Conservation (phyloP, 805 yeast genomes). For the Teunomyces kruisii region DNA sequence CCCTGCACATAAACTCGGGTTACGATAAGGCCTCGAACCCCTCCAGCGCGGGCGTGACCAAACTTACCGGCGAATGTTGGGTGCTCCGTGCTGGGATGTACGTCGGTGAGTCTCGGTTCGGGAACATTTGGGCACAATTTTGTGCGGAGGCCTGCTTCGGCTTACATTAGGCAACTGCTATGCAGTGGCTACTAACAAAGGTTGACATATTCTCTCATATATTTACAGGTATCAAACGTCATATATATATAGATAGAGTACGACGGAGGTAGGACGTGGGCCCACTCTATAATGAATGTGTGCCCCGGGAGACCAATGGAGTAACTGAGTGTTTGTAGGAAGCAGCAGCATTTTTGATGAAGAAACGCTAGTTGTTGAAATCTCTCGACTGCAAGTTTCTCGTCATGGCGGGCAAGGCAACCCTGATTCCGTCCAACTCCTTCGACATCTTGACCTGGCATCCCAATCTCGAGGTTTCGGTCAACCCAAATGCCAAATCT, state of each 20-base stretch:
- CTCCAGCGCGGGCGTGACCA: not conserved
- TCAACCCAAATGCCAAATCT: conserved; percentile 94
- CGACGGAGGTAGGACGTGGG: not conserved
- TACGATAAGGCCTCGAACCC: not conserved
- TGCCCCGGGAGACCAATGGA: not conserved
- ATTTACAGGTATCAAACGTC: conserved; percentile 2
- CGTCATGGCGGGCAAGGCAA: conserved; percentile 97
- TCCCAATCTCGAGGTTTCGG: conserved; percentile 94
- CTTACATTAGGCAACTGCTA: no score
- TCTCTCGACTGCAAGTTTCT: conserved; percentile 84
- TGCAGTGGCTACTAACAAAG: no score
- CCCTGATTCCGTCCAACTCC: conserved; percentile 88
- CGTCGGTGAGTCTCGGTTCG: not conserved
- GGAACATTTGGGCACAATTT: no score
- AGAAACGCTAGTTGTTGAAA: conserved; percentile 34
- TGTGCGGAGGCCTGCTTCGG: no score
- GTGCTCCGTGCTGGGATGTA: not conserved
- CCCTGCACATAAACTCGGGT: not conserved
- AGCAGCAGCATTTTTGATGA: no score
- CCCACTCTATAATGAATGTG: not conserved
- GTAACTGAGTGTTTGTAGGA: no score
- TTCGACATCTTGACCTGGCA: conserved; percentile 90
- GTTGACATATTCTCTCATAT: not conserved
- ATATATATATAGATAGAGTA: not conserved
- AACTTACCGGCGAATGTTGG: not conserved